Evolutionary conservation across 257 asterid species (phyloP).

Genomic region (Solanum rostratum): DNA sequence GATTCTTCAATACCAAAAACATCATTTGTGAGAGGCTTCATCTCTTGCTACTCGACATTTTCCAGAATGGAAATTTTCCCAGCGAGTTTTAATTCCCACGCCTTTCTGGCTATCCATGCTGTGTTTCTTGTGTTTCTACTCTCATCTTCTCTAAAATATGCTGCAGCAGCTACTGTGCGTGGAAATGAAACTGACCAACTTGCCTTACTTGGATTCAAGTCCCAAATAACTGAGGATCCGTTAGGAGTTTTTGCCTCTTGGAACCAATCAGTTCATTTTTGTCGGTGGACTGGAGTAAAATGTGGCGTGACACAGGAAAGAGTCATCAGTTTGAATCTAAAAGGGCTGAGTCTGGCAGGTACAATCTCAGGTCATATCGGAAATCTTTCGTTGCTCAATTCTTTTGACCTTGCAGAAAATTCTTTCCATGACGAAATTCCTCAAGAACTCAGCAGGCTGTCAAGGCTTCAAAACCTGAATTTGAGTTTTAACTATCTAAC

Average conservation of each 20-base stretch:
- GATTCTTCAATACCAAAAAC: not conserved
- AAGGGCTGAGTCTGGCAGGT: slow-evolving; percentile 17
- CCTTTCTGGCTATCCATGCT: not conserved
- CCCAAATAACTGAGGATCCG: slow-evolving; percentile 32
- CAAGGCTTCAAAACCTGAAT: slow-evolving; percentile 6
- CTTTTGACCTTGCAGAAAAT: slow-evolving; percentile 35
- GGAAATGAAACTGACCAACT: slow-evolving; percentile 22
- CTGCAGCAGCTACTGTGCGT: slow-evolving; percentile 7
- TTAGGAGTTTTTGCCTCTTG: slow-evolving; percentile 17
- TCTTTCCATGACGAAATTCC: slow-evolving; percentile 25
- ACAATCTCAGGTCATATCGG: slow-evolving; percentile 22
- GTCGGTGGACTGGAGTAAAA: slow-evolving; percentile 36
- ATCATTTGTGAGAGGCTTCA: not conserved
- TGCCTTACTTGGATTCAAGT: slow-evolving; percentile 35
- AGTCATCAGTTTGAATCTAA: slow-evolving; percentile 26
- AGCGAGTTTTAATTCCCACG: not conserved
- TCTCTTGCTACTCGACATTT: not conserved
- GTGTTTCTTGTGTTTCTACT: not conserved
- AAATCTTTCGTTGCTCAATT: slow-evolving; percentile 22
- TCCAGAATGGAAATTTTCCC: slow-evolving; percentile 10
- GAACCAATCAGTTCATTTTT: slow-evolving; percentile 22
- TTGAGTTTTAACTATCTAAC: not conserved
- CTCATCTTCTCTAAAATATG: slow-evolving; percentile 1
- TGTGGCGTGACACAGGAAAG: slow-evolving; percentile 12
- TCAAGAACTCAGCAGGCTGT: slow-evolving; percentile 7